phyloP scores from a whole-genome alignment of 192 early-diverging fungal species.

The Coemansia sp. region DNA sequence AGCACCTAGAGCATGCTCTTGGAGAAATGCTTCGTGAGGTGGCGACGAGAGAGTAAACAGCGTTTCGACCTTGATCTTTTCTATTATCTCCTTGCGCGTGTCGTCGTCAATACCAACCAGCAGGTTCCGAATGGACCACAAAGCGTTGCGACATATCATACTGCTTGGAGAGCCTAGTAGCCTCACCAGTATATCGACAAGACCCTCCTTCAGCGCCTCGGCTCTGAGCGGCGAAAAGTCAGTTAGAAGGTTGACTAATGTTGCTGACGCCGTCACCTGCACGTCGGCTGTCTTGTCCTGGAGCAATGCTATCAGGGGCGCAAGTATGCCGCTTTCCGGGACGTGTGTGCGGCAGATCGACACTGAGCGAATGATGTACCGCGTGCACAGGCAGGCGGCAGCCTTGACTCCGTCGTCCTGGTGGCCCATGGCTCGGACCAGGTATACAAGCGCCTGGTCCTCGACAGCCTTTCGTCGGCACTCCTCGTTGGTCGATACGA shows the following conservation, averaged over 20 bases:
- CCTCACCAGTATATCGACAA: conserved; percentile 23
- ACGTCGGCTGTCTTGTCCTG: conserved; percentile 15
- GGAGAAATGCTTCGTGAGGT: conserved; percentile 17
- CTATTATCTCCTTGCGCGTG: conserved; percentile 24
- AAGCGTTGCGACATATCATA: conserved; percentile 33
- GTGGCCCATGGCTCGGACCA: conserved; percentile 40
- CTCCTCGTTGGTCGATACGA: conserved; percentile 47
- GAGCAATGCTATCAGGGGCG: conserved; percentile 32
- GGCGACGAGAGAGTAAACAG: conserved; percentile 15
- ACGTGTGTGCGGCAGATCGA: conserved; percentile 52
- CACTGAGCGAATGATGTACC: conserved; percentile 49
- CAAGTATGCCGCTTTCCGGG: conserved; percentile 39
- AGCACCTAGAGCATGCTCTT: conserved; percentile 36
- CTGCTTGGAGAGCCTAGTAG: conserved; percentile 15
- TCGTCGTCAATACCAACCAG: conserved; percentile 35
- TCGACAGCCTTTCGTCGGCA: conserved; percentile 36
- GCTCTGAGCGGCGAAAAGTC: conserved; percentile 41
- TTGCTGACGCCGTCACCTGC: conserved; percentile 38
- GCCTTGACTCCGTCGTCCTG: conserved; percentile 28
- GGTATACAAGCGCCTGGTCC: conserved; percentile 18
- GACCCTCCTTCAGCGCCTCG: conserved; percentile 39
- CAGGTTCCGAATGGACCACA: conserved; percentile 46
- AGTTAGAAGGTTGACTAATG: conserved; percentile 40
- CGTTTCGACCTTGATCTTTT: conserved; percentile 20
- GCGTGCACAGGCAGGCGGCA: conserved; percentile 45